Conservation (phyloP, 768 basidiomycete genomes). For the Lyophyllum semitale region DNA sequence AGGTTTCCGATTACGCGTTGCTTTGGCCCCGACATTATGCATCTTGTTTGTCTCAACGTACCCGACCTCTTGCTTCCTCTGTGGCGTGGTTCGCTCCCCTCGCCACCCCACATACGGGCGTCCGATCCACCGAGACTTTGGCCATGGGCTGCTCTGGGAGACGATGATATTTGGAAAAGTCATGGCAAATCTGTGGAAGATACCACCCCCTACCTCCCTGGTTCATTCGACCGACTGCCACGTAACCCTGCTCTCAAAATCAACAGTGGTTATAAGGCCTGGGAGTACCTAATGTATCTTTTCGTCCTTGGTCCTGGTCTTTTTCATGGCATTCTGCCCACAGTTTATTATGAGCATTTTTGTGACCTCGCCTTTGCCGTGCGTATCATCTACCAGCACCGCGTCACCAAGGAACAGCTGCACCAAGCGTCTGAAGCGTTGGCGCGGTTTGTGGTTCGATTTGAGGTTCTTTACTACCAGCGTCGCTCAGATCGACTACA, state of each 20-base stretch:
- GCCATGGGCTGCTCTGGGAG: conserved; percentile 32
- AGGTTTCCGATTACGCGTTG: conserved; percentile 27
- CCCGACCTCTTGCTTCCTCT: conserved; percentile 34
- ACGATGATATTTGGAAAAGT: conserved; percentile 25
- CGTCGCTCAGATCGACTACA: conserved; percentile 27
- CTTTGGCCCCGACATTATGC: conserved; percentile 40
- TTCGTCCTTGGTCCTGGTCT: conserved; percentile 12
- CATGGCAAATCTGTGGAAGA: conserved; percentile 35
- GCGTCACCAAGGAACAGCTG: conserved; percentile 2
- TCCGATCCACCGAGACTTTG: no score
- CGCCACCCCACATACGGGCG: conserved; percentile 10
- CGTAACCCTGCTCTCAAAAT: conserved; percentile 43
- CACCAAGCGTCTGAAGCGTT: not conserved
- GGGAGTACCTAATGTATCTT: conserved; percentile 13
- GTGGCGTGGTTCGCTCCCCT: conserved; percentile 29
- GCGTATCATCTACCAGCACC: conserved; percentile 10
- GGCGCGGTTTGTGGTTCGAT: conserved; percentile 2
- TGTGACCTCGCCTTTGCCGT: conserved; percentile 13
- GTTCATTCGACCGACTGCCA: conserved; percentile 41
- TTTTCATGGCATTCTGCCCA: conserved; percentile 12
- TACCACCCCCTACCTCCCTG: conserved; percentile 33
- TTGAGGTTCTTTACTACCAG: conserved; percentile 36
- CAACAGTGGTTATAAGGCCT: conserved; percentile 24
- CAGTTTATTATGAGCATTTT: conserved; percentile 1
- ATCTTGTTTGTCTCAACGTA: conserved; percentile 36